Evolutionary conservation across 371 early-diverging fungal genomes (phyloP).

Genomic region (Mortierella sp.): DNA sequence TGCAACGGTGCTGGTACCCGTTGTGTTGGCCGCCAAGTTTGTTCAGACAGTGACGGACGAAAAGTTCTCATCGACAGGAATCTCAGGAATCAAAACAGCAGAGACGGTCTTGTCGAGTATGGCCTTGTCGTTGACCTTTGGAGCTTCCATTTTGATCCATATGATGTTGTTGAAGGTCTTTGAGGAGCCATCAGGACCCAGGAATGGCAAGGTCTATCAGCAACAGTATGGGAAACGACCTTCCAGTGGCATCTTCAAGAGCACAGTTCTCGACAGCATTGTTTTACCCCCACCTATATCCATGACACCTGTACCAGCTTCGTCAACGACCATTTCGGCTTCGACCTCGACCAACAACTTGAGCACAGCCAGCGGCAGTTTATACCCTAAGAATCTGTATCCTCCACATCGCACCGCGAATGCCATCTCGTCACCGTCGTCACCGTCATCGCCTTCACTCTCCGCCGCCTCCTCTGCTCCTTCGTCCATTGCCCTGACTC

Average conservation of each 20-base stretch:
- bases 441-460: constrained; percentile 45
- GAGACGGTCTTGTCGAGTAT: constrained; percentile 44
- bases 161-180: constrained; percentile 52
- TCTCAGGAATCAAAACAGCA: constrained; percentile 31
- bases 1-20: constrained; percentile 48
- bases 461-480: constrained; percentile 37
- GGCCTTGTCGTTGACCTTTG: constrained; percentile 54
- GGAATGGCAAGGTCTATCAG: background rate
- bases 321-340: constrained; percentile 12
- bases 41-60: constrained; percentile 51
- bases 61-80: constrained; percentile 31
- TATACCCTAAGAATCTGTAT: constrained; percentile 28
- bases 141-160: constrained; percentile 44
- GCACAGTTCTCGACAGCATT: constrained; percentile 39
- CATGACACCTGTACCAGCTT: constrained; percentile 19
- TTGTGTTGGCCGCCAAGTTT: constrained; percentile 55
- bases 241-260: constrained; percentile 6
- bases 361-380: constrained; percentile 15
- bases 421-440: constrained; percentile 44
- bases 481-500: background rate
- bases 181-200: constrained; percentile 35
- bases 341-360: constrained; percentile 45
- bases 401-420: constrained; percentile 11
- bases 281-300: constrained; percentile 32
- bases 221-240: constrained; percentile 6